These are phyloP conservation scores for Cymbopogon flexuosus DNA, from an alignment of 202 grass and related monocot species.

Conservation along the genomic window DNA sequence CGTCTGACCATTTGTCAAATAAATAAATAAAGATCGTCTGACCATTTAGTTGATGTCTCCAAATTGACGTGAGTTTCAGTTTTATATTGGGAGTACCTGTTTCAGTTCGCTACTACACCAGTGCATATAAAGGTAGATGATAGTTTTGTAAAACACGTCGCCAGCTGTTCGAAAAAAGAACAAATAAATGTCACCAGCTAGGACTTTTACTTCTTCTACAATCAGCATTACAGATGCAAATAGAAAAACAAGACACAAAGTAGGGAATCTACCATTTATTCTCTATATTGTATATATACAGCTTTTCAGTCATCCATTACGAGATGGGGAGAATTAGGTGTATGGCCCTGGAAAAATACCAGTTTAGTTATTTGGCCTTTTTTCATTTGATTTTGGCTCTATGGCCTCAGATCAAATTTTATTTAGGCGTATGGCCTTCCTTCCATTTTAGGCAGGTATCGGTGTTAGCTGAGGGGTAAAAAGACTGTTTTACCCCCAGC, in stretches of 20 bases:
- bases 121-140: not conserved
- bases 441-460: too few species aligned
- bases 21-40: too few species aligned
- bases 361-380: too few species aligned
- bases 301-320: constrained; percentile 1
- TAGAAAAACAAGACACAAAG: not conserved
- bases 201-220: not conserved
- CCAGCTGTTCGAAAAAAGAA: too few species aligned
- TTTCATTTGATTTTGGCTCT: too few species aligned
- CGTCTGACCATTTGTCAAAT: not conserved
- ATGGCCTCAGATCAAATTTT: too few species aligned
- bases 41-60: not conserved
- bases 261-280: not conserved
- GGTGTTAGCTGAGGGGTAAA: too few species aligned
- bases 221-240: not conserved
- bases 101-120: constrained; percentile 1
- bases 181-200: not conserved
- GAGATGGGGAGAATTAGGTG: not conserved
- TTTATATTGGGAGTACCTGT: not conserved
- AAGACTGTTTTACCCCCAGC: too few species aligned
- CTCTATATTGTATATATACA: constrained; percentile 3
- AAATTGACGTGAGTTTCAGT: not conserved
- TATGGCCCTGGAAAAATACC: too few species aligned
- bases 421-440: too few species aligned
- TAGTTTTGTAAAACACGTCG: too few species aligned